These are phyloP conservation scores for Dendrocalamus latiflorus DNA, from an alignment of 202 grass and related monocot species.

Conservation along the genomic window DNA sequence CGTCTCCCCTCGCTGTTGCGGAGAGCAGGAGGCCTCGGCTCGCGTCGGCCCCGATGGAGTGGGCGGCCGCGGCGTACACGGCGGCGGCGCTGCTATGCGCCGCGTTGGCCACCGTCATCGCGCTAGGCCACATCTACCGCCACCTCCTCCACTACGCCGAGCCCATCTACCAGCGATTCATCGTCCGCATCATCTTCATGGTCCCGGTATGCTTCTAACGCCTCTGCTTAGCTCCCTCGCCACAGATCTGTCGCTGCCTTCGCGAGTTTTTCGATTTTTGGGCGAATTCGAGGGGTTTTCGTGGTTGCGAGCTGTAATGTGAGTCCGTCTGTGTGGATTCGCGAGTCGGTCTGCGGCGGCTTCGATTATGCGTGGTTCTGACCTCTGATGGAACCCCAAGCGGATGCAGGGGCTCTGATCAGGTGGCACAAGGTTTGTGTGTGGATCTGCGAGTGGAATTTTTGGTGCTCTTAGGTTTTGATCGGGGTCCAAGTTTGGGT, in stretches of 20 bases:
- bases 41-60: slow-evolving; percentile 44
- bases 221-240: background rate
- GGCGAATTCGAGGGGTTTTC: background rate
- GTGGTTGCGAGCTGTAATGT: background rate
- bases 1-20: background rate
- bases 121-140: slow-evolving; percentile 82
- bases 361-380: background rate
- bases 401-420: background rate
- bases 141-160: too few relatives aligned
- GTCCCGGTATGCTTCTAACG: slow-evolving; percentile 48
- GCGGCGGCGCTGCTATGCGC: slow-evolving; percentile 82
- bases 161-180: too few relatives aligned
- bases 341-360: background rate
- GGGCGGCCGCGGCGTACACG: slow-evolving; percentile 61
- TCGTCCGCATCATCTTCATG: slow-evolving; percentile 94
- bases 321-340: background rate
- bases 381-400: background rate
- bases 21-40: background rate
- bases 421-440: background rate
- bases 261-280: background rate
- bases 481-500: background rate
- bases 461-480: background rate
- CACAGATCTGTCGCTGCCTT: slow-evolving; percentile 24
- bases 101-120: slow-evolving; percentile 58
- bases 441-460: background rate